A percentile compares a stretch with the other conserved stretches of the same genome.
Evolutionary conservation across 2,329 filamentous ascomycete genomes (phyloP).

Genomic region (Aspergillus aculeatus): DNA sequence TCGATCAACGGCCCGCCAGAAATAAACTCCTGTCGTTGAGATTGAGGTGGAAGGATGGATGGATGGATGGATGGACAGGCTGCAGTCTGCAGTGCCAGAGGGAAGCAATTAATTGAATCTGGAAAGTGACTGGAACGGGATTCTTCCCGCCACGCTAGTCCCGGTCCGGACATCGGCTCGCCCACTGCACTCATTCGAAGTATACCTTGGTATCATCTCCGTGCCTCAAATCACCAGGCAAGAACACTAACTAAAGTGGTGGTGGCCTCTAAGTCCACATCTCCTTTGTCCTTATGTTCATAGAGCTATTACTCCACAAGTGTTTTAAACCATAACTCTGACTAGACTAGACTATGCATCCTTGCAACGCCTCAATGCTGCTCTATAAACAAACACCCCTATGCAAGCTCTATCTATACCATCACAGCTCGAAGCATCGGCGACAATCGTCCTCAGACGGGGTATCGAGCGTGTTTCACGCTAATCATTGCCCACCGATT

Average conservation of each 20-base stretch:
- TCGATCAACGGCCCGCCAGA: too few relatives aligned
- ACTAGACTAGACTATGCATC: background rate
- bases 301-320: background rate
- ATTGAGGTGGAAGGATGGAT: too few relatives aligned
- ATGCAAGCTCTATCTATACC: slow-evolving; percentile 7
- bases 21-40: too few relatives aligned
- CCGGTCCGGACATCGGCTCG: background rate
- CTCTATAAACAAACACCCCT: slow-evolving; percentile 5
- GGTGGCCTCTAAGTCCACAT: too few relatives aligned
- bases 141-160: slow-evolving; percentile 3
- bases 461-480: slow-evolving; percentile 6
- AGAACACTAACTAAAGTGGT: too few relatives aligned
- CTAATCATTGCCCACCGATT: background rate
- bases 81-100: too few relatives aligned
- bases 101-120: background rate
- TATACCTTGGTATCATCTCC: background rate
- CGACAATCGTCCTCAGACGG: background rate
- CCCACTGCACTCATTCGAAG: background rate
- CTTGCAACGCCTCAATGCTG: slow-evolving; percentile 7
- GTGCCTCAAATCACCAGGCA: background rate
- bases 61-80: too few relatives aligned
- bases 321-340: background rate
- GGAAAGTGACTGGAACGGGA: background rate
- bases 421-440: background rate
- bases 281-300: too few relatives aligned